phyloP scores from a whole-genome alignment of 257 asterid species.

The Plectranthus barbatus region DNA sequence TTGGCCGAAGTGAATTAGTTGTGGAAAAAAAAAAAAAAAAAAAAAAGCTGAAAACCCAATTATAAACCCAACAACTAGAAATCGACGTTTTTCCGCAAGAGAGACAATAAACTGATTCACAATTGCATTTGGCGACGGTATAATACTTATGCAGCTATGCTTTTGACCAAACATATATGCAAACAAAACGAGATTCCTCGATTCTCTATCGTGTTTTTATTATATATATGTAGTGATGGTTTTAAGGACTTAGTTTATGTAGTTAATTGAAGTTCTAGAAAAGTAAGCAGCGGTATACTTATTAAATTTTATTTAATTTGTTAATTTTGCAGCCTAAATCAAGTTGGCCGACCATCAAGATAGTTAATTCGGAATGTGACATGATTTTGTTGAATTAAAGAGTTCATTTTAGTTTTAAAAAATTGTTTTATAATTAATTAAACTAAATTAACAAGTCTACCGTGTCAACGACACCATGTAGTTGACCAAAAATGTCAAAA shows the following conservation, averaged over 20 bases:
- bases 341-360: constrained; percentile 1
- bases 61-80: constrained; percentile 28
- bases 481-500: constrained; percentile 21
- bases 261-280: neutral
- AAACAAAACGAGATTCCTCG: neutral
- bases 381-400: neutral
- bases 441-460: neutral
- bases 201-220: neutral
- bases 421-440: neutral
- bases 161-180: neutral
- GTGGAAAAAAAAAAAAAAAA: neutral
- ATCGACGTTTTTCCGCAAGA: constrained; percentile 10
- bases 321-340: neutral
- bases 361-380: neutral
- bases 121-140: constrained; percentile 10
- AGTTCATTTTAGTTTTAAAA: neutral
- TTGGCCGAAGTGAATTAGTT: neutral
- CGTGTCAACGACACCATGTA: constrained; percentile 15
- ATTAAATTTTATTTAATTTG: neutral
- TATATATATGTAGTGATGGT: too few species aligned
- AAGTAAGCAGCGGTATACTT: neutral
- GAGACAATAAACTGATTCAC: constrained; percentile 23
- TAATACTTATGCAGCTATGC: neutral
- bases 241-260: neutral
- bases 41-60: constrained; percentile 7